phyloP scores from a whole-genome alignment of 306 rosid species.

The Senna siamea region DNA sequence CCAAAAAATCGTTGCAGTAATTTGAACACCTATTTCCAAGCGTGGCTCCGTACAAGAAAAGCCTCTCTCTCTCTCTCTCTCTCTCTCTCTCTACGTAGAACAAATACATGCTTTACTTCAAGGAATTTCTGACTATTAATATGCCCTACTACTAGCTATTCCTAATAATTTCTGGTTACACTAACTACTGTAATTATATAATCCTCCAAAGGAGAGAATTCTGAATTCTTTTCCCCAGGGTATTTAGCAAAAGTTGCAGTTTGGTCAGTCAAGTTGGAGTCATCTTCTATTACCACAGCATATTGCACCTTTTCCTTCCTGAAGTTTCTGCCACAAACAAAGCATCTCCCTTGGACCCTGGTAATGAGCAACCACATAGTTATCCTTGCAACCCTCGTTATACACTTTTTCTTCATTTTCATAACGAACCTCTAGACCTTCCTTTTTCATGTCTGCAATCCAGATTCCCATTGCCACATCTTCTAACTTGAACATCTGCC shows the following conservation, averaged over 20 bases:
- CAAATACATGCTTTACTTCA: slow-evolving; percentile 34
- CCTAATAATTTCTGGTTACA: slow-evolving; percentile 34
- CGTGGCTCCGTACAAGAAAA: slow-evolving; percentile 47
- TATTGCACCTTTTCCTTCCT: slow-evolving; percentile 65
- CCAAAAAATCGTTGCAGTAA: slow-evolving; percentile 31
- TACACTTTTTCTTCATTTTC: slow-evolving; percentile 66
- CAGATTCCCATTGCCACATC: slow-evolving; percentile 99
- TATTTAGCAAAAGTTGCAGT: slow-evolving; percentile 24
- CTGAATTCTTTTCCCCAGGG: neutral
- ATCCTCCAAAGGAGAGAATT: slow-evolving; percentile 31
- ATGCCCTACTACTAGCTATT: slow-evolving; percentile 38
- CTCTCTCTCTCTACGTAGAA: slow-evolving; percentile 16
- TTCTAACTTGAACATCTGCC: slow-evolving; percentile 94
- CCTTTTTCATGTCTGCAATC: slow-evolving; percentile 82
- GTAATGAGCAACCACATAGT: slow-evolving; percentile 92
- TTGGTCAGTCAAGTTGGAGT: slow-evolving; percentile 32
- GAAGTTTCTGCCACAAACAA: slow-evolving; percentile 92
- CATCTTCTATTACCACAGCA: slow-evolving; percentile 75
- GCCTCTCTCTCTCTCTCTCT: slow-evolving; percentile 28
- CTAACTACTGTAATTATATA: slow-evolving; percentile 42
- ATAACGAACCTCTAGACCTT: slow-evolving; percentile 67
- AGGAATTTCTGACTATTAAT: slow-evolving; percentile 32
- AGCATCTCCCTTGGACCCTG: slow-evolving; percentile 96
- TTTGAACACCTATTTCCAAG: slow-evolving; percentile 34
- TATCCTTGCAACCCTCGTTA: slow-evolving; percentile 82